Evolutionary conservation across 805 yeast genomes (phyloP), one percentile per base, ranked within the genome.

Genomic region (Myxozyma neotropica): DNA sequence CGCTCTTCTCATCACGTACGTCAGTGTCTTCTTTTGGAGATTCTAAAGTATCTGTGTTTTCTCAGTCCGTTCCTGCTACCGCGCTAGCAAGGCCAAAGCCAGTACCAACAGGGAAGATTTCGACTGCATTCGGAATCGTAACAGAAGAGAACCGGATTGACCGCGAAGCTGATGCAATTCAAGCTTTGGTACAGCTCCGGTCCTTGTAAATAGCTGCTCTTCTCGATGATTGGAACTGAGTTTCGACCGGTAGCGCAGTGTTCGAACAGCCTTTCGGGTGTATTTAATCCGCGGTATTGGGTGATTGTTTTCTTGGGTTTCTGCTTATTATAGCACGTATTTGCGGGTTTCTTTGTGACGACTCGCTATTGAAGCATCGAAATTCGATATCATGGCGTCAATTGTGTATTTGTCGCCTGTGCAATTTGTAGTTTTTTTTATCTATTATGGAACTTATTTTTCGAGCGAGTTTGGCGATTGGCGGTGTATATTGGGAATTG

Each of bases 151-250:
- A 29, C 36, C 35, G 35, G 6, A 39, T 40, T 19, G 49, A 49
- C 31, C 63, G 65, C 24, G 68, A 65, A 46, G 66, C 47, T 27
- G 68, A 64, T 23, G 68, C 68, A 13, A 58, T 65, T 27, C 59
- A 57, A 45, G 68, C 68, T 23, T 36, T 65, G 17, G 68, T 65
- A 6, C 68, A 65, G 33, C 36, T 65, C 10, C 46, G 68, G 24
- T 64, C 68, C n/a, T 64, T 64, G 57, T 65, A 64, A 59, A 59
- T 55, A 50, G 27, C 21, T 17, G 7, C n/a, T 38, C 10, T 29
- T 10, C 33, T 29, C 10, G 33, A 6, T 38, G 21, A 10, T 38
- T 4, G 4, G 17, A n/a, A 19, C 21, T 38, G 43, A 19, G 23
- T n/a, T n/a, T n/a, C 43, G 17, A 3, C 21, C n/a, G 43, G 21